Base-by-base conservation (phyloP, 2,329 filamentous ascomycete genomes). In the Nemania sp. region DNA sequence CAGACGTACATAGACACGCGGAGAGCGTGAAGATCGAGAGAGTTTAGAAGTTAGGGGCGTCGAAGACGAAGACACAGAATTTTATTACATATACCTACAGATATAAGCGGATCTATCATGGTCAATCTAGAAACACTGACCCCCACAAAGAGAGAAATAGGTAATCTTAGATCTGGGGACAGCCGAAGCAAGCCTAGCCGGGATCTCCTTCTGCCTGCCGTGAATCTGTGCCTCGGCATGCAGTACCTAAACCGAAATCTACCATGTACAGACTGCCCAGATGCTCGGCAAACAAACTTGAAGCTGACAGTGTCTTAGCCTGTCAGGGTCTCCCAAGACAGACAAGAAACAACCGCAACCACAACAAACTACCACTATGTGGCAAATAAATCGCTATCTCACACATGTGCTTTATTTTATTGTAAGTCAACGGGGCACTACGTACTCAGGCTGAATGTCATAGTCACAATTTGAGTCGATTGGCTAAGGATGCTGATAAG, bases 401-500 rank as follows among this genome's bases (percentile, higher is more conserved):
- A 10, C n/a, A n/a, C n/a, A n/a, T n/a, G n/a, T n/a, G n/a, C n/a
- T n/a, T n/a, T n/a, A n/a, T n/a, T n/a, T n/a, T 63, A 26, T 20
- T 22, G 6, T 27, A 52, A n/a, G 43, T 58, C 18, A n/a, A 54
- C 38, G 20, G 38, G 26, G 35, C 53, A n/a, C 22, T 35, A n/a
- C n/a, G n/a, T n/a, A 18, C 56, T 29, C 57, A 49, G 51, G 52
- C 24, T 61, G 57, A 61, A 66, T 58, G 58, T 32, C 10, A 11
- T 53, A n/a, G 5, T 58, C 15, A 38, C 24, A 15, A 24, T 13
- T 35, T 20, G 26, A 24, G n/a, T 35, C 38, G 13, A 63, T 41
- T 59, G 47, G 59, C 29, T 20, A 24, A 20, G n/a, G 43, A 53
- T 41, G 20, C 35, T 45, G 24, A 20, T 52, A 29, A 32, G 45